A percentile compares a stretch with the other conserved stretches of the same genome.
phyloP scores from a whole-genome alignment of 1,139 yeast species.

The Meyerozyma sp. region DNA sequence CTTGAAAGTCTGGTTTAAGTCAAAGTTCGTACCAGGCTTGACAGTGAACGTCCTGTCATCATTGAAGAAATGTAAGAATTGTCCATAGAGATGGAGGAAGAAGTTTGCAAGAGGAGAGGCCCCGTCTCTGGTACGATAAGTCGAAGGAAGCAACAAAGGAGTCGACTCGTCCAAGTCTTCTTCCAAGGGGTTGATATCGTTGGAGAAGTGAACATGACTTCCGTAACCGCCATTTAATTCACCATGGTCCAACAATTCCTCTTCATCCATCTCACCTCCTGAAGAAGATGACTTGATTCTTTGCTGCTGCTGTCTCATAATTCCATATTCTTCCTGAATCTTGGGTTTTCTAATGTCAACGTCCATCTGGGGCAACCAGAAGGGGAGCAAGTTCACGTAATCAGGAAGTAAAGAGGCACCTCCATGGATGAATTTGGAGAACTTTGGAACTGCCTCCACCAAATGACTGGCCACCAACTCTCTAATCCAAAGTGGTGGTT shows the following conservation, averaged over 20 bases:
- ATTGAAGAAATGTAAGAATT: slow-evolving; percentile 44
- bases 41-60: slow-evolving; percentile 70
- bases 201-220: slow-evolving; percentile 39
- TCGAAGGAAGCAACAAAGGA: slow-evolving; percentile 36
- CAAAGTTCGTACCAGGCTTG: slow-evolving; percentile 78
- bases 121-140: slow-evolving; percentile 22
- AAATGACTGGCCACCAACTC: slow-evolving; percentile 86
- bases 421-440: slow-evolving; percentile 95
- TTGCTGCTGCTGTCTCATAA: slow-evolving; percentile 26
- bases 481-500: slow-evolving; percentile 96
- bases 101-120: slow-evolving; percentile 28
- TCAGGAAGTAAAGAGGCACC: slow-evolving; percentile 85
- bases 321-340: slow-evolving; percentile 59
- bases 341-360: slow-evolving; percentile 91
- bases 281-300: slow-evolving; percentile 34
- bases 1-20: slow-evolving; percentile 44
- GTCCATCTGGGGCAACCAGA: slow-evolving; percentile 98
- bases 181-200: slow-evolving; percentile 44
- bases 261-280: slow-evolving; percentile 47
- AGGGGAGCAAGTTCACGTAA: slow-evolving; percentile 77
- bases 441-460: slow-evolving; percentile 97
- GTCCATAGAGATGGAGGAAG: slow-evolving; percentile 29
- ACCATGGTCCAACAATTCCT: slow-evolving; percentile 35
- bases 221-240: slow-evolving; percentile 27
- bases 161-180: slow-evolving; percentile 42